A percentile compares a stretch with the other conserved stretches of the same genome.
These are phyloP conservation scores for Lipomyces kockii DNA, from an alignment of 805 yeast genomes.

Conservation along the genomic window DNA sequence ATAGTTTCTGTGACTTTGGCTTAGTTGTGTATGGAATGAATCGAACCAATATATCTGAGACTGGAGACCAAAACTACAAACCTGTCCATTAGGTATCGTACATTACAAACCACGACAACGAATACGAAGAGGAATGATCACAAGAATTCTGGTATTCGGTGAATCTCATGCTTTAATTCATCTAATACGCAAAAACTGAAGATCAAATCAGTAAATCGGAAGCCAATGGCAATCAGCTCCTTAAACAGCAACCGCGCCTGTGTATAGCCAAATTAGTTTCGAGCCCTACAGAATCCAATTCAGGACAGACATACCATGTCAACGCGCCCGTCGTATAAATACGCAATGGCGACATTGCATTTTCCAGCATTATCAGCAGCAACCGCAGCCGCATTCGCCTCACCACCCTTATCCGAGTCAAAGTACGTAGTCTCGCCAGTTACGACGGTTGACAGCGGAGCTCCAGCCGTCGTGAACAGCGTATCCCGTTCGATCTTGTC, in stretches of 20 bases:
- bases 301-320: constrained; percentile 9
- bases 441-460: background rate
- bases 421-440: constrained; percentile 2
- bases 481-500: constrained; percentile 12
- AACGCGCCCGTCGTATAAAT: constrained; percentile 29
- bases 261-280: background rate
- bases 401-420: background rate
- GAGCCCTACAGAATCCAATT: background rate
- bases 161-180: constrained; percentile 14
- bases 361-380: constrained; percentile 15
- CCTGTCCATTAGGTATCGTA: background rate
- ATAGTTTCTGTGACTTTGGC: background rate
- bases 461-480: background rate
- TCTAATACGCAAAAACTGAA: constrained; percentile 23
- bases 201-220: constrained; percentile 23
- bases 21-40: background rate
- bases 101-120: background rate
- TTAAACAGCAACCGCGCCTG: constrained; percentile 18
- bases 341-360: constrained; percentile 28
- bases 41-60: background rate
- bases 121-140: background rate
- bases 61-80: too few relatives aligned
- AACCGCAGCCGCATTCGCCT: background rate
- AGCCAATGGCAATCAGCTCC: constrained; percentile 19
- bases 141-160: constrained; percentile 7